Base-by-base conservation (phyloP, 129 eudicot species). In the Pseudognaphalium luteoalbum region DNA sequence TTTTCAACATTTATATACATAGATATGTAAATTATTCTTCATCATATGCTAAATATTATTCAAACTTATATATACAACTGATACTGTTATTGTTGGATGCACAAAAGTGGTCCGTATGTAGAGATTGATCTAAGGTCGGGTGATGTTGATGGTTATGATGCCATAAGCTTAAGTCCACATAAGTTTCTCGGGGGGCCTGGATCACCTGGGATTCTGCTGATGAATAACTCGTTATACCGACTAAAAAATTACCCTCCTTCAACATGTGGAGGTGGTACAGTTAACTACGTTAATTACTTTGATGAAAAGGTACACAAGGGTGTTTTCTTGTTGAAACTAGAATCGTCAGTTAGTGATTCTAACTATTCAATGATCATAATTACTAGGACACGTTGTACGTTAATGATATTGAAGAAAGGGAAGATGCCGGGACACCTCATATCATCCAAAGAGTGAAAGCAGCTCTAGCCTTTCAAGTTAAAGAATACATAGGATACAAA, bases 181-280 rank as follows among this genome's bases (percentile, higher is more conserved):
- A 93, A 93, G 84, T 93, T 93, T 75, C 32, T 88, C 28, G 98
- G 96, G 12, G 98, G 98, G n/a, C 98, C 97, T 22, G 97, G 98
- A 35, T 37, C 92, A 10, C 96, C 98, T 0, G 97, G 98, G 22
- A 83, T 93, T 25, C 87, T 93, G 30, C 60, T 93, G 7, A 85
- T 93, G 92, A 88, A 30, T 77, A 90, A 85, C 68, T 78, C 84
- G 14, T 73, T 93, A 5, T 93, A 93, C 68, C 75, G 61, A 64
- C 81, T 93, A 7, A 74, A 79, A 41, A 50, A 86, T 42, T 85
- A 86, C 44, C 88, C 96, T 15, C 96, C 98, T 19, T 90, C 96
- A 2, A 93, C 92, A 58, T 91, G 97, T 81, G 97, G 97, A 10
- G 97, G 97, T 28, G 97, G 97, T 9, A 88, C 92, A 5, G 95